These are phyloP conservation scores for Termitomyces sp. DNA, from an alignment of 768 basidiomycete species.

Conservation along the genomic window DNA sequence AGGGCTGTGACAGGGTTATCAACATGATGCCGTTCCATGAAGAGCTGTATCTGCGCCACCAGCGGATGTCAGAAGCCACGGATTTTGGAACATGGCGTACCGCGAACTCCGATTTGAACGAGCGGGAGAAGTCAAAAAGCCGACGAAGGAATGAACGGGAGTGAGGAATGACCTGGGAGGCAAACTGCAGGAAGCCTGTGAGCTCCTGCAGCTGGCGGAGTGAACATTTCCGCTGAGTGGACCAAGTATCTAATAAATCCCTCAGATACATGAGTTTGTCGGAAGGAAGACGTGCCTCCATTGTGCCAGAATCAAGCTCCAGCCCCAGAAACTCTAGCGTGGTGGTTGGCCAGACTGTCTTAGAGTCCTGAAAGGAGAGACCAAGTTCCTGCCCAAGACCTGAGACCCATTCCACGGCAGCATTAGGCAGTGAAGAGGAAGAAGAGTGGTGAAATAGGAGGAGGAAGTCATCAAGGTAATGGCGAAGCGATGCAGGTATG, in stretches of 20 bases:
- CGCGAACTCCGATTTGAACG: constrained; percentile 22
- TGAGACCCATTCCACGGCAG: constrained; percentile 22
- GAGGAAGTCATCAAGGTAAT: neutral
- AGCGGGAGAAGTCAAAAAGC: constrained; percentile 27
- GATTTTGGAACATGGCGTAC: constrained; percentile 23
- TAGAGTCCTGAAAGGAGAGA: constrained; percentile 25
- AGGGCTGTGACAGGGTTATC: constrained; percentile 10
- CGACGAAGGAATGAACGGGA: constrained; percentile 27
- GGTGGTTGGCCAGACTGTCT: constrained; percentile 25
- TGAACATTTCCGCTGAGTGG: constrained; percentile 13
- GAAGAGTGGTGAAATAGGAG: neutral
- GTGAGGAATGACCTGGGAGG: constrained; percentile 31
- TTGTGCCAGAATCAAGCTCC: constrained; percentile 17
- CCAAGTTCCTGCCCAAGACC: constrained; percentile 20
- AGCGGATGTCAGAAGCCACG: constrained; percentile 24
- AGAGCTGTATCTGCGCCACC: constrained; percentile 28
- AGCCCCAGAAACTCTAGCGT: constrained; percentile 27
- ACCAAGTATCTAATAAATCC: constrained; percentile 25
- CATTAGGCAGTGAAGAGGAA: neutral
- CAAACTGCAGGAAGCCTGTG: constrained; percentile 33
- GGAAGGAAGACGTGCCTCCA: constrained; percentile 33
- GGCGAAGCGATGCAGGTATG: constrained; percentile 20
- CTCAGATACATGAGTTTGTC: constrained; percentile 29
- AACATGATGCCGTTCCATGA: constrained; percentile 32
- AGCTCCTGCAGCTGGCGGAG: constrained; percentile 31